Base-by-base conservation (phyloP, 2,329 filamentous ascomycete genomes). In the Amauroascus verrucosus region DNA sequence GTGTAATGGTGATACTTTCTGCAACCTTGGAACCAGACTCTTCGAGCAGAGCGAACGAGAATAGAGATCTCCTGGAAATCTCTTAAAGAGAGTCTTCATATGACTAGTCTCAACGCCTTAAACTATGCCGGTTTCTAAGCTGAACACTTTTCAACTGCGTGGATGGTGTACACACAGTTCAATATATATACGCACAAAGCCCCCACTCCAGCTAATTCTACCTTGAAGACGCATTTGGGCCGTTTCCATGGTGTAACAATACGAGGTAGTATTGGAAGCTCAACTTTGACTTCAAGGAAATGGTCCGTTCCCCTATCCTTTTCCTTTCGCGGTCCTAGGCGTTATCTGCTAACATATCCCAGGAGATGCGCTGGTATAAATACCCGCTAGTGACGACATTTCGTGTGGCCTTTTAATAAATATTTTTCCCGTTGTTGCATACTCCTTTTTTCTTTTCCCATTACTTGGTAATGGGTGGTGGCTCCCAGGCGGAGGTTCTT, bases 321-420 rank as follows among this genome's bases (percentile, higher is more conserved):
- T 40, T 11, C 20, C 16, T 26, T 43, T 43, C 22, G 40, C 7
- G 1, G 7, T 24, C n/a, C 13, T 45, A 13, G 3, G 6, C 7
- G 6, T 33, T 3, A 6, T 11, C 38, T 41, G n/a, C n/a, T 24
- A 11, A 22, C 18, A n/a, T 38, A 11, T 35, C 8, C 8, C 13
- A 30, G 6, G 13, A 46, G 4, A n/a, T n/a, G n/a, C 6, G 26
- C n/a, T 7, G 2, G 14, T 16, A 1, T 18, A 18, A 24, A 35
- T 48, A 48, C 26, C 20, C 18, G 16, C 46, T 48, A 18, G 46
- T 48, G 32, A 48, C 46, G 22, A 48, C 46, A 48, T 48, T 20
- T 28, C 20, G 20, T 7, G 8, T 2, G 2, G 24, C 3, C 20
- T 24, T 37, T 48, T 9, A 26, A 48, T 11, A n/a, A 24, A 13